phyloP scores from a whole-genome alignment of 2,329 filamentous ascomycete genomes.

The Pseudogymnoascus sp. region DNA sequence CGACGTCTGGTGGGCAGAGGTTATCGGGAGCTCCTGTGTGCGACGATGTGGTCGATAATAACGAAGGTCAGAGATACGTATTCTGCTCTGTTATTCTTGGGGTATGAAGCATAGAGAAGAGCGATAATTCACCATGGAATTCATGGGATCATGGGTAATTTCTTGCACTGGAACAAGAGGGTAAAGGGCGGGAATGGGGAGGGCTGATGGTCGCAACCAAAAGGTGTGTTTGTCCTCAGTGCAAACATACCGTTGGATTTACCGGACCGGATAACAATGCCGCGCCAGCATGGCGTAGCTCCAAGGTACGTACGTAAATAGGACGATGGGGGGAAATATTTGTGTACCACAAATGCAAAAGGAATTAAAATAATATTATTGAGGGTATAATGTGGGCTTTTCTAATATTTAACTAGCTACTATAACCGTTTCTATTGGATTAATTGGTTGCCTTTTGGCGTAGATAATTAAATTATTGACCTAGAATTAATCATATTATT shows the following conservation, averaged over 20 bases:
- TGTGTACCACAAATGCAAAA: background rate
- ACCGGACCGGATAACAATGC: background rate
- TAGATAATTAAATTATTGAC: background rate
- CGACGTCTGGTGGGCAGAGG: slow-evolving; percentile 4
- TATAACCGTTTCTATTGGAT: background rate
- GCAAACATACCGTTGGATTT: slow-evolving; percentile 5
- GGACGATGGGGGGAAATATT: background rate
- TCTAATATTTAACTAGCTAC: background rate
- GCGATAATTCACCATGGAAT: slow-evolving; percentile 2
- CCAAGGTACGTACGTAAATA: slow-evolving; percentile 2
- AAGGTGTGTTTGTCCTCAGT: slow-evolving; percentile 5
- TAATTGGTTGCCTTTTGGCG: background rate
- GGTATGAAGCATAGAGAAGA: background rate
- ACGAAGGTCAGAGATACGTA: slow-evolving; percentile 6
- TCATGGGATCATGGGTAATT: slow-evolving; percentile 1
- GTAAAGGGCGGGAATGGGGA: background rate
- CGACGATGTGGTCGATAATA: background rate
- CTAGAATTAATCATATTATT: background rate
- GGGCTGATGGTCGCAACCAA: slow-evolving; percentile 7
- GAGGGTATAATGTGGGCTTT: background rate
- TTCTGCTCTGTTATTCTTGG: slow-evolving; percentile 1
- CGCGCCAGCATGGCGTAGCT: background rate
- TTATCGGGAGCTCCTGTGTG: background rate
- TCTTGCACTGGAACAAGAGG: slow-evolving; percentile 1
- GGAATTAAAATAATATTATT: background rate